phyloP scores from a whole-genome alignment of 164 flowering plant genomes.

The Macadamia tetraphylla region DNA sequence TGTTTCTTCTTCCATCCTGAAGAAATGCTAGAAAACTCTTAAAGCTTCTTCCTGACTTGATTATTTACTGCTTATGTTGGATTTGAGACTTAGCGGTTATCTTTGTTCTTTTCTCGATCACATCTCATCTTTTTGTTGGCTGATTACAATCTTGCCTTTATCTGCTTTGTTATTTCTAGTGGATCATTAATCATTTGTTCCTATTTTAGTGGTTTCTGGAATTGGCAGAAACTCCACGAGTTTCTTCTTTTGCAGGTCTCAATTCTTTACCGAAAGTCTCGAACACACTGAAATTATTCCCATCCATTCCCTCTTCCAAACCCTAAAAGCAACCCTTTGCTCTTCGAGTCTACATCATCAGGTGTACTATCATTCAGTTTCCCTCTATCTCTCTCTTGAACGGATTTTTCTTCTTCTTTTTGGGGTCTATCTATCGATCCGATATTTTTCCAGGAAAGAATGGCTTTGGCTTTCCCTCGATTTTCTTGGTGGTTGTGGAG shows the following conservation, averaged over 20 bases:
- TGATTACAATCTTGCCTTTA: not conserved
- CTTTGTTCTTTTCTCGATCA: not conserved
- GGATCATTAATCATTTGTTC: not conserved
- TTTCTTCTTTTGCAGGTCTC: not conserved
- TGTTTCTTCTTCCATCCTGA: not conserved
- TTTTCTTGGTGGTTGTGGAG: constrained; percentile 52
- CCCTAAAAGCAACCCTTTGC: not conserved
- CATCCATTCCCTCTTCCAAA: not conserved
- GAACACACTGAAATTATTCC: constrained; percentile 1
- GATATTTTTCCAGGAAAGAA: constrained; percentile 6
- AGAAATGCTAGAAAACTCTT: not conserved
- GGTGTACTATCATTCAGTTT: not conserved
- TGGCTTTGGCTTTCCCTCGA: constrained; percentile 40
- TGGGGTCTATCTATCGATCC: not conserved
- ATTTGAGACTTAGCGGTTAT: not conserved
- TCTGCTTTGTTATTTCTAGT: no score
- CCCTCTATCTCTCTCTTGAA: not conserved
- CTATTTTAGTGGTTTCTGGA: not conserved
- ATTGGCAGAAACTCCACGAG: not conserved
- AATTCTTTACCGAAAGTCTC: not conserved
- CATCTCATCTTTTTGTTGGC: not conserved
- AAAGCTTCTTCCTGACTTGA: not conserved
- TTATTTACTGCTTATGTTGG: not conserved
- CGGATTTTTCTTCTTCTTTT: not conserved
- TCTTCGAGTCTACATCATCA: not conserved